Conservation (phyloP, 179 eudicot species). For the Patellifolia procumbens region DNA sequence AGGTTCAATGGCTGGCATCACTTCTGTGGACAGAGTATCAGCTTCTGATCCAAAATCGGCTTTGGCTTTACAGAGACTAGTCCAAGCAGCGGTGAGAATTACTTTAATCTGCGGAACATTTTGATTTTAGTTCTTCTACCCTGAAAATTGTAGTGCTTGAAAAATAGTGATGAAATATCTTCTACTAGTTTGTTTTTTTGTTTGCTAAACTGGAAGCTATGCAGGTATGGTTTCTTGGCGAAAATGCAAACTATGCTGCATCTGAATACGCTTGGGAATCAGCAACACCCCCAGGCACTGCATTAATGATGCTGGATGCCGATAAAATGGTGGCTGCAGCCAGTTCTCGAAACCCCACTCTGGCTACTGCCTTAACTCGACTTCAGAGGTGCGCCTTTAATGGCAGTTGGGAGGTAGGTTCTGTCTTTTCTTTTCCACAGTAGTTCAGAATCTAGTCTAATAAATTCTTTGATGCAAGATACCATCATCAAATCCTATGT, state of each 20-base stretch:
- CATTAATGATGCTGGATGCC: slow-evolving; percentile 97
- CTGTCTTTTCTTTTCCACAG: neutral
- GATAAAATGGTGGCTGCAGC: slow-evolving; percentile 99
- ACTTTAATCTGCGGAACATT: slow-evolving; percentile 12
- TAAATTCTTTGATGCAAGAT: neutral
- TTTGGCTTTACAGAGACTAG: slow-evolving; percentile 89
- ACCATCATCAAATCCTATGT: no score
- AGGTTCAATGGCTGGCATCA: slow-evolving; percentile 85
- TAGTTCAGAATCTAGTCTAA: neutral
- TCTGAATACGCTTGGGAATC: slow-evolving; percentile 99
- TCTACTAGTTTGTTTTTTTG: slow-evolving; percentile 10
- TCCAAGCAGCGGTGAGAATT: slow-evolving; percentile 92
- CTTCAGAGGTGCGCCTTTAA: slow-evolving; percentile 98
- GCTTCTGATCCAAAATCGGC: slow-evolving; percentile 99
- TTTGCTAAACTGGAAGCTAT: slow-evolving; percentile 27
- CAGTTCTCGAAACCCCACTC: slow-evolving; percentile 96
- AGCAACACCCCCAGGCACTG: slow-evolving; percentile 99
- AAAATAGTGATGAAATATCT: neutral
- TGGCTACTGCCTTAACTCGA: slow-evolving; percentile 89
- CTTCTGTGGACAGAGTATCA: slow-evolving; percentile 86
- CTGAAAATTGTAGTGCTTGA: neutral
- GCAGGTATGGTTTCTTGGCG: slow-evolving; percentile 99
- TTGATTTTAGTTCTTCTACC: neutral
- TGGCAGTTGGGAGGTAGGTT: slow-evolving; percentile 98
- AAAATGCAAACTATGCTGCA: slow-evolving; percentile 98